Evolutionary conservation across 169 alveolate species (phyloP).

Genomic region (Fabrea salina): DNA sequence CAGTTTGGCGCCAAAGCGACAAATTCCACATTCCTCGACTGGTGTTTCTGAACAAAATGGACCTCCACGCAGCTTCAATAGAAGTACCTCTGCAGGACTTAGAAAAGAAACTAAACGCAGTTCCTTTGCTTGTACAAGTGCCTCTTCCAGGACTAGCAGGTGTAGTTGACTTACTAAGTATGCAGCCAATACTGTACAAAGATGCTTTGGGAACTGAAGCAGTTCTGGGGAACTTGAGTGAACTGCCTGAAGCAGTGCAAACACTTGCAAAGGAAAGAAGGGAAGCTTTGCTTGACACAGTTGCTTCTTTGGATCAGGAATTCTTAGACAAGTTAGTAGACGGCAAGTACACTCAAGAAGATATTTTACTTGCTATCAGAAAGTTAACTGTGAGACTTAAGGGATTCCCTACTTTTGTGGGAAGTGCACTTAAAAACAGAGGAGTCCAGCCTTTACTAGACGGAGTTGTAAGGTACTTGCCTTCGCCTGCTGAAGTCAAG

Average conservation of each 20-base stretch:
- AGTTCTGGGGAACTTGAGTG: not conserved
- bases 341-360: constrained; percentile 43
- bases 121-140: constrained; percentile 86
- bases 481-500: constrained; percentile 78
- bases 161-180: constrained; percentile 81
- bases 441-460: constrained; percentile 73
- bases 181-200: constrained; percentile 48
- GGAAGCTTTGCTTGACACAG: constrained; percentile 63
- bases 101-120: constrained; percentile 77
- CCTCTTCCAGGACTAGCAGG: constrained; percentile 87
- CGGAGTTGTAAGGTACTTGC: constrained; percentile 75
- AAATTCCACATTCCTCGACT: constrained; percentile 87
- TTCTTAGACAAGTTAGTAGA: constrained; percentile 82
- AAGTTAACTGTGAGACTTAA: constrained; percentile 61
- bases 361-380: constrained; percentile 75
- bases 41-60: constrained; percentile 93
- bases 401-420: constrained; percentile 84
- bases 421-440: constrained; percentile 90
- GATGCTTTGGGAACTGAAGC: constrained; percentile 31
- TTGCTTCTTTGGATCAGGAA: constrained; percentile 85
- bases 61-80: constrained; percentile 90
- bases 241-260: not conserved
- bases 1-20: constrained; percentile 93
- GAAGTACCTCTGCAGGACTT: constrained; percentile 83
- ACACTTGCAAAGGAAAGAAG: constrained; percentile 41